phyloP scores from a whole-genome alignment of 257 asterid genomes.

The Solanum chmielewskii region DNA sequence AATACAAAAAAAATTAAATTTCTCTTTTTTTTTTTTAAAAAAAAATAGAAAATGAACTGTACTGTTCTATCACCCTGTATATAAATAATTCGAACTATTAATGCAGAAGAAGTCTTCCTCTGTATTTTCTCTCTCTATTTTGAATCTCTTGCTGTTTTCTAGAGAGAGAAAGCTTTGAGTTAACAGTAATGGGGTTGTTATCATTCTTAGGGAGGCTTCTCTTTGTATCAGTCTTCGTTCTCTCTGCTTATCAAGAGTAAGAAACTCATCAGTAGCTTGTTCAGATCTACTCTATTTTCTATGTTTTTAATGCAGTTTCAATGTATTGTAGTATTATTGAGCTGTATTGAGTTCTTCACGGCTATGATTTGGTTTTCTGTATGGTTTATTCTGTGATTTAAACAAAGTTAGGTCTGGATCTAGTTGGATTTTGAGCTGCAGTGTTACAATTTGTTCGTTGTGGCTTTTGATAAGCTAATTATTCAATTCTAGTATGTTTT shows the following conservation, averaged over 20 bases:
- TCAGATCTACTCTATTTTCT: conserved; percentile 37
- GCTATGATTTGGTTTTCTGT: background rate
- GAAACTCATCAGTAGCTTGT: background rate
- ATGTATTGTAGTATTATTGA: background rate
- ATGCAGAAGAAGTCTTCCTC: background rate
- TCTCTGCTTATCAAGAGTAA: conserved; percentile 96
- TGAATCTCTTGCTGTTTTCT: conserved; percentile 10
- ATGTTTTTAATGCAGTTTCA: background rate
- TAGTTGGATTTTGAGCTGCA: background rate
- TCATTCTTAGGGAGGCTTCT: conserved; percentile 81
- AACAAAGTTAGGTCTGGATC: background rate
- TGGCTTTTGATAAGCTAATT: background rate
- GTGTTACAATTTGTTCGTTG: background rate
- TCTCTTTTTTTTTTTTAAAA: background rate
- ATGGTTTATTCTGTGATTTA: background rate
- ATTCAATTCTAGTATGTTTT: background rate
- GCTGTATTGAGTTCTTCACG: background rate
- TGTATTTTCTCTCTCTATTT: conserved; percentile 2
- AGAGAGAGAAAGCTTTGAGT: conserved; percentile 10
- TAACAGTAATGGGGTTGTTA: conserved; percentile 47
- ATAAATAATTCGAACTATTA: background rate
- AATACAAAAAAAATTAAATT: background rate
- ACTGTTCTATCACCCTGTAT: background rate
- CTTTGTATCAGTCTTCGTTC: conserved; percentile 82
- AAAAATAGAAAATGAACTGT: background rate